Evolutionary conservation across 345 rosid species (phyloP).

Genomic region (Viola odorata): DNA sequence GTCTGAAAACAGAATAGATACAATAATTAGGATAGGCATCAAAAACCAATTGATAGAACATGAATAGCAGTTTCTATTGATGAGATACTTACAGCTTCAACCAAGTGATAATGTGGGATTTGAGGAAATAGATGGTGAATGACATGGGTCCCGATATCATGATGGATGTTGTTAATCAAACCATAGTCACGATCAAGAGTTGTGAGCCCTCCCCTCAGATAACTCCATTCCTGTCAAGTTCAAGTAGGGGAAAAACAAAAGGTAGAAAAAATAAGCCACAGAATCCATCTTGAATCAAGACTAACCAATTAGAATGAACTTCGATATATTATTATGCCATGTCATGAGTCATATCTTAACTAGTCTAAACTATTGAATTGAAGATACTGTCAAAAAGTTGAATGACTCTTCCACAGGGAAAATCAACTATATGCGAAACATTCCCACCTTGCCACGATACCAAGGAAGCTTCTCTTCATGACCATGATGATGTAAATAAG

Average conservation of each 20-base stretch:
- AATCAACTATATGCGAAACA: not conserved
- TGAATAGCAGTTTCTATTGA: too few relatives aligned
- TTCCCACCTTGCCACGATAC: constrained; percentile 84
- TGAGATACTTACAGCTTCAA: constrained; percentile 58
- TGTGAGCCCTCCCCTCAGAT: constrained; percentile 79
- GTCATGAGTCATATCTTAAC: not conserved
- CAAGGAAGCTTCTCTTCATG: constrained; percentile 79
- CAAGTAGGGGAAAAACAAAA: not conserved
- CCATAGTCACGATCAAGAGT: constrained; percentile 82
- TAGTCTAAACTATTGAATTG: fast-evolving
- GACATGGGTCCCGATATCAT: constrained; percentile 87
- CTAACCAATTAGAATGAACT: too few relatives aligned
- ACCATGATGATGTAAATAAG: constrained; percentile 89
- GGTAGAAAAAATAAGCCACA: too few relatives aligned
- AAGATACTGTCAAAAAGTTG: not conserved
- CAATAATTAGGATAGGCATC: not conserved
- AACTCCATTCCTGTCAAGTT: constrained; percentile 66
- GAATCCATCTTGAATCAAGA: too few relatives aligned
- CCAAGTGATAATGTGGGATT: constrained; percentile 76
- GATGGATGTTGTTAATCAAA: constrained; percentile 65
- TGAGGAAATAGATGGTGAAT: constrained; percentile 91
- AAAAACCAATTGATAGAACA: not conserved
- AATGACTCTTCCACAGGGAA: not conserved
- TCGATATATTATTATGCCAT: too few relatives aligned
- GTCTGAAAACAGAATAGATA: constrained; percentile 34